These are phyloP conservation scores for Fusarium brachygibbosum DNA, from an alignment of 2,329 filamentous ascomycete species.

Conservation along the genomic window DNA sequence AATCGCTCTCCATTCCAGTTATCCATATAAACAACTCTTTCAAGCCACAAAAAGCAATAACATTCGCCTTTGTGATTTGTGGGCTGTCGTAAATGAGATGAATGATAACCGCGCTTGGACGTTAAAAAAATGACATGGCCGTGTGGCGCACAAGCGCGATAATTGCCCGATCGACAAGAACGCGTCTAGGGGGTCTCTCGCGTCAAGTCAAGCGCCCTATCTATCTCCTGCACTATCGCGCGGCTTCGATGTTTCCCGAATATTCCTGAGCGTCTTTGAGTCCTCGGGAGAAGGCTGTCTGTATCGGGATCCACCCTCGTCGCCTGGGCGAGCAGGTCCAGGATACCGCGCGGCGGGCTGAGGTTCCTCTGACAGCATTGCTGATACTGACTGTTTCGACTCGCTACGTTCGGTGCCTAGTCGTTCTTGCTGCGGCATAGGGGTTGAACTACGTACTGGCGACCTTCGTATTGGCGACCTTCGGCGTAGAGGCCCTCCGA, in stretches of 20 bases:
- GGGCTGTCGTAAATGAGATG: slow-evolving; percentile 15
- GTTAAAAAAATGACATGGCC: slow-evolving; percentile 10
- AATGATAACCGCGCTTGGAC: slow-evolving; percentile 7
- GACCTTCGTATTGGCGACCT: slow-evolving; percentile 46
- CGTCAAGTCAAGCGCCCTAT: slow-evolving; percentile 17
- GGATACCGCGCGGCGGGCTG: slow-evolving; percentile 30
- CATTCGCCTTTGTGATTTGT: slow-evolving; percentile 3
- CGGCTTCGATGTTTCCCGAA: slow-evolving; percentile 30
- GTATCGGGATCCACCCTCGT: slow-evolving; percentile 34
- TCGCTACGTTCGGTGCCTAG: slow-evolving; percentile 48
- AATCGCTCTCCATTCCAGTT: slow-evolving; percentile 13
- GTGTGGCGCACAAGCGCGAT: slow-evolving; percentile 38
- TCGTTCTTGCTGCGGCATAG: slow-evolving; percentile 44
- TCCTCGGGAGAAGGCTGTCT: slow-evolving; percentile 36
- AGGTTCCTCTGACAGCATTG: slow-evolving; percentile 51
- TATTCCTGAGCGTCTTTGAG: slow-evolving; percentile 20
- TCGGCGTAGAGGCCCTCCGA: slow-evolving; percentile 45
- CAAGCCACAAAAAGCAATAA: slow-evolving; percentile 1
- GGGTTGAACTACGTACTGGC: slow-evolving; percentile 41
- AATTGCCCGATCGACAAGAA: slow-evolving; percentile 31
- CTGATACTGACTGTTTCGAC: slow-evolving; percentile 54
- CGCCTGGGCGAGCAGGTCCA: slow-evolving; percentile 17
- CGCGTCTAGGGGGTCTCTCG: slow-evolving; percentile 32
- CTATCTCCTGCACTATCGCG: slow-evolving; percentile 39
- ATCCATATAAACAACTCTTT: not conserved